Conservation (phyloP, 2,329 filamentous ascomycete species). For the Pseudogymnoascus sp. region DNA sequence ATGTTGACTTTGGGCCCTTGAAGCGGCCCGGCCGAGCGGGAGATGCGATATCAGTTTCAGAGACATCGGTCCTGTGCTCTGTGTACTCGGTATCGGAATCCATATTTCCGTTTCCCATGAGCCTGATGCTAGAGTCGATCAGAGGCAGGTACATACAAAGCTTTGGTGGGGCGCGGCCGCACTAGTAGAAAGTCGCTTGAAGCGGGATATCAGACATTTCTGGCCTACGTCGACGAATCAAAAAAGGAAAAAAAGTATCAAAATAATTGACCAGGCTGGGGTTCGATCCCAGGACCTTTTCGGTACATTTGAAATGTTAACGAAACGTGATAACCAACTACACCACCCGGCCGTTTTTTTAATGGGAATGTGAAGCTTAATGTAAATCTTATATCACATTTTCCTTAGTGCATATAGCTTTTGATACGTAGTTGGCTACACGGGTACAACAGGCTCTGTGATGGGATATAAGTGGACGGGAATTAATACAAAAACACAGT, state of each 20-base stretch:
- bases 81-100: neutral
- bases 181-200: neutral
- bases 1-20: slow-evolving; percentile 57
- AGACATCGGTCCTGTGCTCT: neutral
- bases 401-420: too few relatives aligned
- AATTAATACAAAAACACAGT: neutral
- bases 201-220: neutral
- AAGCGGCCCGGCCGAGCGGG: slow-evolving; percentile 59
- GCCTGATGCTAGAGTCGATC: neutral
- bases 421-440: too few relatives aligned
- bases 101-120: neutral
- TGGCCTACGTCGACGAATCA: neutral
- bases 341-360: slow-evolving; percentile 4
- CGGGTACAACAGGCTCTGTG: too few relatives aligned
- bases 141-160: neutral
- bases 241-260: neutral
- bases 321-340: slow-evolving; percentile 8
- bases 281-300: slow-evolving; percentile 8
- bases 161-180: slow-evolving; percentile 1
- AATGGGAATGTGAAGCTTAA: neutral
- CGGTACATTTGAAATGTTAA: slow-evolving; percentile 3
- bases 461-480: too few relatives aligned
- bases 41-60: slow-evolving; percentile 1
- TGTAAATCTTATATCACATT: neutral
- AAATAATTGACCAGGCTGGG: slow-evolving; percentile 6